Conservation (phyloP, 2,329 filamentous ascomycete species). For the Colletotrichum camelliae region DNA sequence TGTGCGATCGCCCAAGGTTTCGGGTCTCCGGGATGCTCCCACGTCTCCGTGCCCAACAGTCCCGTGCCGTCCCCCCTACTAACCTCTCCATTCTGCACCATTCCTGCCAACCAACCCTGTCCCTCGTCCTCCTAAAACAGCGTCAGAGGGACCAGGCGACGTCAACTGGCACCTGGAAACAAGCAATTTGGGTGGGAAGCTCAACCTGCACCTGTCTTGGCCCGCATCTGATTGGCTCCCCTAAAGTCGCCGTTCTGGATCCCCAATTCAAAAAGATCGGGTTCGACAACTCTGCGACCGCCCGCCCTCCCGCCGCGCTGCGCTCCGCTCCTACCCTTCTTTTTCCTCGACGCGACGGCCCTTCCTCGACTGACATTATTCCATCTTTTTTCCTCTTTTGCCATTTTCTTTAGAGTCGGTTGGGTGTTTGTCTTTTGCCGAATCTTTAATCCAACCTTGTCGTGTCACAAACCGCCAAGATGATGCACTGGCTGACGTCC, state of each 20-base stretch:
- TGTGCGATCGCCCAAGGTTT: conserved; percentile 2
- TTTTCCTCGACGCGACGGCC: conserved; percentile 17
- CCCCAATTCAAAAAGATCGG: conserved; percentile 5
- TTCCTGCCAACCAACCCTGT: conserved; percentile 1
- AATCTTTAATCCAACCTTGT: background rate
- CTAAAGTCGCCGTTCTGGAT: background rate
- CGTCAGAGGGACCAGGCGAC: background rate
- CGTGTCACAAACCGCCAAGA: background rate
- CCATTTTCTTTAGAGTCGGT: background rate
- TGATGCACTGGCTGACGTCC: conserved; percentile 15
- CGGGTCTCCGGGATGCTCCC: conserved; percentile 12
- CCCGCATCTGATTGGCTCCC: conserved; percentile 8
- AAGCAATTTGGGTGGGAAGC: conserved; percentile 13
- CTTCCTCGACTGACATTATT: background rate
- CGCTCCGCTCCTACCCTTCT: conserved; percentile 16
- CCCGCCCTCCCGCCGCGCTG: conserved; percentile 3
- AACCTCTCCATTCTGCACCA: background rate
- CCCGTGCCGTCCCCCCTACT: background rate
- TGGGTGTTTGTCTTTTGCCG: background rate
- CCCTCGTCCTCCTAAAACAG: background rate
- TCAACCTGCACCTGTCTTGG: conserved; percentile 6
- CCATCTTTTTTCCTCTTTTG: background rate
- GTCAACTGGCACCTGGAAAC: conserved; percentile 12
- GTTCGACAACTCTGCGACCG: conserved; percentile 9
- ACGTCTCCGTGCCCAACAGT: background rate